These are phyloP conservation scores for Sphaerulina musiva DNA, from an alignment of 2,329 filamentous ascomycete genomes.

Conservation along the genomic window DNA sequence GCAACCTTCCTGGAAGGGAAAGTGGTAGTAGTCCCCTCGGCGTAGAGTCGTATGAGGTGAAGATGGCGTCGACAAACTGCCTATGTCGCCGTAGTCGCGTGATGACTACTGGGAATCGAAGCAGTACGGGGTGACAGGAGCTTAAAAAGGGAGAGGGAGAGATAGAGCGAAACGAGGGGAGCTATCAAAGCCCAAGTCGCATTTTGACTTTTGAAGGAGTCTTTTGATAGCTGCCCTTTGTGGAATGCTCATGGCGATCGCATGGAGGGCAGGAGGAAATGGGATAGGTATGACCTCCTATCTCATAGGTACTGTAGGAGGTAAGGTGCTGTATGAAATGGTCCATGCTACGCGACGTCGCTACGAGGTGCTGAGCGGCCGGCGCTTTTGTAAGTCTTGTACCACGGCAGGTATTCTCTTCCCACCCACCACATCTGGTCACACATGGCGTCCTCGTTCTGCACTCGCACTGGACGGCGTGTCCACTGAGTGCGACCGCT, in stretches of 20 bases:
- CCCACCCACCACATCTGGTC: not conserved
- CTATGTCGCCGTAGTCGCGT: not conserved
- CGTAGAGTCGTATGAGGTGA: not conserved
- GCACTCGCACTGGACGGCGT: not conserved
- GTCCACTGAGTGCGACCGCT: not conserved
- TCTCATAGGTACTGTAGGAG: too few species aligned
- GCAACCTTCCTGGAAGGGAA: not conserved
- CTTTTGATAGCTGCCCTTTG: not conserved
- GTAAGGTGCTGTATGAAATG: too few species aligned
- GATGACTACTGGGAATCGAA: not conserved
- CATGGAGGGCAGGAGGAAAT: not conserved
- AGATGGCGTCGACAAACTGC: not conserved
- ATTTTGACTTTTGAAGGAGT: not conserved
- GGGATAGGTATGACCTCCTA: too few species aligned
- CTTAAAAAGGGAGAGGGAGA: too few species aligned
- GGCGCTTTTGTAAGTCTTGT: too few species aligned
- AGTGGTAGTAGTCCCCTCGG: not conserved
- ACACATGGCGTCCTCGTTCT: not conserved
- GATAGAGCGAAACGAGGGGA: not conserved
- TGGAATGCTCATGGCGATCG: not conserved
- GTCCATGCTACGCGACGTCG: too few species aligned
- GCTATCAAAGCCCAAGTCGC: not conserved
- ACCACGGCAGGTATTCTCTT: too few species aligned
- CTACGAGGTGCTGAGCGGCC: too few species aligned
- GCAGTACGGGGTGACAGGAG: not conserved